These are phyloP conservation scores for Colletotrichum liriopes DNA, from an alignment of 2,329 filamentous ascomycete genomes.

Conservation along the genomic window DNA sequence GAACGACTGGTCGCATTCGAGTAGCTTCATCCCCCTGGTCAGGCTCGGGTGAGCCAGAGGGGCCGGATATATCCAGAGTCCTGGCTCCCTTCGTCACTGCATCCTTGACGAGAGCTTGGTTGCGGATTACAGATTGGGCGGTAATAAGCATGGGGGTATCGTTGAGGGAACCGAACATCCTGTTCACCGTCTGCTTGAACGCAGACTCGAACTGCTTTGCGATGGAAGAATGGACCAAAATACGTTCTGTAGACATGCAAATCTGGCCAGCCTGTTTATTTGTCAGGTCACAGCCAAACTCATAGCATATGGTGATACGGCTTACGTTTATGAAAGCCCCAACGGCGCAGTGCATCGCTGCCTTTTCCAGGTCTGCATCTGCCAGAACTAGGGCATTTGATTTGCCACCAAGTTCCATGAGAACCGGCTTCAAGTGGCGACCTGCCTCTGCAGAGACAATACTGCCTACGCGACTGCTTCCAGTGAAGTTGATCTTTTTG, in stretches of 20 bases:
- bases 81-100: slow-evolving; percentile 77
- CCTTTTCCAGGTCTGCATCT: slow-evolving; percentile 61
- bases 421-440: slow-evolving; percentile 59
- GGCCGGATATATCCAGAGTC: slow-evolving; percentile 41
- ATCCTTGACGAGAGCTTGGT: slow-evolving; percentile 76
- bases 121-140: slow-evolving; percentile 67
- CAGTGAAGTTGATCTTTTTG: slow-evolving; percentile 62
- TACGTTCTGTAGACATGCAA: slow-evolving; percentile 80
- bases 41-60: slow-evolving; percentile 47
- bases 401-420: slow-evolving; percentile 66
- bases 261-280: slow-evolving; percentile 68
- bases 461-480: slow-evolving; percentile 59
- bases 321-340: slow-evolving; percentile 44
- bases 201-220: slow-evolving; percentile 33
- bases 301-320: no score
- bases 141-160: neutral
- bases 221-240: slow-evolving; percentile 56
- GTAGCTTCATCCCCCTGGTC: slow-evolving; percentile 52
- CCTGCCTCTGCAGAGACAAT: slow-evolving; percentile 56
- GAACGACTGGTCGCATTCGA: slow-evolving; percentile 75
- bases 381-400: slow-evolving; percentile 58
- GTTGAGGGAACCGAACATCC: neutral
- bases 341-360: slow-evolving; percentile 49
- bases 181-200: slow-evolving; percentile 1
- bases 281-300: neutral